Evolutionary conservation across 306 rosid species (phyloP).

Genomic region (Castanea sativa): DNA sequence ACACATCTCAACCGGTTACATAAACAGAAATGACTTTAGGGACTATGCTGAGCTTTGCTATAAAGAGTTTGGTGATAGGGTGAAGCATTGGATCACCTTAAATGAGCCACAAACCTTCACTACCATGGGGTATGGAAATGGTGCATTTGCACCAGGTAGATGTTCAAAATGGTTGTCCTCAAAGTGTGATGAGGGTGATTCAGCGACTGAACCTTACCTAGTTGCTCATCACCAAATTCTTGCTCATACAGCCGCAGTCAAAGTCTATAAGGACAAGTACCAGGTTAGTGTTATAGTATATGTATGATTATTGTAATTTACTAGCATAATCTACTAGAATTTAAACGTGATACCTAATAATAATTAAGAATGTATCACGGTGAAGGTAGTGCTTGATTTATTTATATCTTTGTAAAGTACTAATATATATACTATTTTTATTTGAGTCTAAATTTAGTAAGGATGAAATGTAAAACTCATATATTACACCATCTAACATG

Average conservation of each 20-base stretch:
- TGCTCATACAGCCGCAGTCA: conserved; percentile 43
- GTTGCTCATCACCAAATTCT: conserved; percentile 40
- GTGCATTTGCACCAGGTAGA: conserved; percentile 47
- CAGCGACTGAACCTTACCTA: conserved; percentile 43
- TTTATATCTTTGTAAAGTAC: too few relatives aligned
- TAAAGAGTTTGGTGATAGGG: conserved; percentile 62
- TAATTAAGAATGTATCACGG: background rate
- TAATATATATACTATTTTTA: too few relatives aligned
- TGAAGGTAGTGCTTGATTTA: too few relatives aligned
- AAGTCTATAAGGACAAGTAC: conserved; percentile 33
- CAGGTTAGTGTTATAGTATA: conserved; percentile 19
- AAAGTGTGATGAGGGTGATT: conserved; percentile 47
- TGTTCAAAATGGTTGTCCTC: conserved; percentile 38
- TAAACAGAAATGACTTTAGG: conserved; percentile 46
- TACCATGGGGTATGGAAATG: conserved; percentile 34
- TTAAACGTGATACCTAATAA: background rate
- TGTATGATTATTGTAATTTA: background rate
- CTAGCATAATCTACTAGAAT: conserved; percentile 1
- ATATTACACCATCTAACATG: too few relatives aligned
- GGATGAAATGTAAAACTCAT: too few relatives aligned
- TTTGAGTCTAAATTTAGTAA: too few relatives aligned
- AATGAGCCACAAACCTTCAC: conserved; percentile 50
- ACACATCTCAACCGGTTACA: background rate
- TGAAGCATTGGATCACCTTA: conserved; percentile 66
- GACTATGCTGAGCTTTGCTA: conserved; percentile 61